These are phyloP conservation scores for Prunus campanulata DNA, from an alignment of 306 rosid species.

Conservation along the genomic window DNA sequence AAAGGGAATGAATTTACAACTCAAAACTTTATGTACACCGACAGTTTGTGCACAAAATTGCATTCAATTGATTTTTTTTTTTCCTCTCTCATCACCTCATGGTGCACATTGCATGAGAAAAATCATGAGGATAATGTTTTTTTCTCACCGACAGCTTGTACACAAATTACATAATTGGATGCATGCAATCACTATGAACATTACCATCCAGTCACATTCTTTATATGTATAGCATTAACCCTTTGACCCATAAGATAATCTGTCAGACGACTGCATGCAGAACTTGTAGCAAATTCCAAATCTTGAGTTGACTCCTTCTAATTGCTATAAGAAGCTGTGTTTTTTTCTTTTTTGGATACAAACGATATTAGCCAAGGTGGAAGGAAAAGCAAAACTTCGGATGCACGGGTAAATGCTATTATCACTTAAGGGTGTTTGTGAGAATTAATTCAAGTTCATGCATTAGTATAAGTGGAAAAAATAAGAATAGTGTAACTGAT, in stretches of 20 bases:
- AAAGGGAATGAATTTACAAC: background rate
- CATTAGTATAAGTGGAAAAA: no score
- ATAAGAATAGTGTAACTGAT: no score
- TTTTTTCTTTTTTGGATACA: no score
- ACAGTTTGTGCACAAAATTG: background rate
- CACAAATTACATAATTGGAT: background rate
- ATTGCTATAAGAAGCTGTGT: no score
- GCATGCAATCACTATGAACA: background rate
- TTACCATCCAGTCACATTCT: background rate
- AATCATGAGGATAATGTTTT: background rate
- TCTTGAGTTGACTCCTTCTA: no score
- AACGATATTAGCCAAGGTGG: no score
- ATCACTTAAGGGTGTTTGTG: no score
- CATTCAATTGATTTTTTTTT: background rate
- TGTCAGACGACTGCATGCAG: no score
- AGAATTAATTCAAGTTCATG: no score
- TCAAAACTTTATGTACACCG: constrained; percentile 6
- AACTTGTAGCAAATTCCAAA: no score
- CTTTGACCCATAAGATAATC: background rate
- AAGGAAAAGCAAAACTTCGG: no score
- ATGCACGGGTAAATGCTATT: no score
- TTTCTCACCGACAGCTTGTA: background rate
- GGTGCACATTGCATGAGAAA: background rate
- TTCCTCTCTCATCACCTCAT: background rate
- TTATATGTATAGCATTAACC: background rate